phyloP scores from a whole-genome alignment of 495 filamentous ascomycete species.

The Bryoglossum gracile region DNA sequence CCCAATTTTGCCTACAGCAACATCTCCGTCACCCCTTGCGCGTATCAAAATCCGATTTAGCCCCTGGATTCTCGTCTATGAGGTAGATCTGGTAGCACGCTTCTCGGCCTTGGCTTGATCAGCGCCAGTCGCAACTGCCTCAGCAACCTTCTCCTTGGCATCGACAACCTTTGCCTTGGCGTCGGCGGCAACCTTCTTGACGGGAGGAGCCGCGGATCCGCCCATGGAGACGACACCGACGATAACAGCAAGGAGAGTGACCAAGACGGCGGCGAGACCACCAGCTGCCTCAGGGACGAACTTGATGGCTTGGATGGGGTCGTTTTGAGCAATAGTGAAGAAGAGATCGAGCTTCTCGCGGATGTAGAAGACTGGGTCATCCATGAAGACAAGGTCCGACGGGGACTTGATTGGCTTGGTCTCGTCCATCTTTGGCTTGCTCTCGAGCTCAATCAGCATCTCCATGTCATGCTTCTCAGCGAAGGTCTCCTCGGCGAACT shows the following conservation, averaged over 20 bases:
- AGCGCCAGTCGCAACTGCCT: slow-evolving; percentile 57
- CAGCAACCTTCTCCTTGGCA: slow-evolving; percentile 72
- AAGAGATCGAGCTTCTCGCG: slow-evolving; percentile 90
- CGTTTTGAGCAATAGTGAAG: slow-evolving; percentile 72
- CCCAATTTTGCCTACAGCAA: slow-evolving; percentile 13
- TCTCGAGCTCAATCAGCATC: slow-evolving; percentile 71
- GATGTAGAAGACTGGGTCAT: slow-evolving; percentile 84
- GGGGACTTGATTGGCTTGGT: slow-evolving; percentile 51
- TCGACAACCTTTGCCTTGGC: slow-evolving; percentile 63
- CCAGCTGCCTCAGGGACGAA: slow-evolving; percentile 87
- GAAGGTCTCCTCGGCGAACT: slow-evolving; percentile 87
- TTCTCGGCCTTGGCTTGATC: slow-evolving; percentile 61
- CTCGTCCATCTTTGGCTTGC: slow-evolving; percentile 71
- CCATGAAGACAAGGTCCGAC: slow-evolving; percentile 77
- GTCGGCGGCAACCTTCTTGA: slow-evolving; percentile 53
- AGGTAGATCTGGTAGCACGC: slow-evolving; percentile 40
- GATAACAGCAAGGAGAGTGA: slow-evolving; percentile 61
- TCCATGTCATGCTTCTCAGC: slow-evolving; percentile 86
- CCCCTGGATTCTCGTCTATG: no score
- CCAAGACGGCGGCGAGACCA: slow-evolving; percentile 59
- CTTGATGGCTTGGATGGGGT: slow-evolving; percentile 86
- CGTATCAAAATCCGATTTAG: no score
- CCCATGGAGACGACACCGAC: slow-evolving; percentile 44
- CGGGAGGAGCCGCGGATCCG: slow-evolving; percentile 40
- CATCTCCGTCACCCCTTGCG: slow-evolving; percentile 1